phyloP scores from a whole-genome alignment of 2,329 filamentous ascomycete species.

The Sarocladium brachiariae region DNA sequence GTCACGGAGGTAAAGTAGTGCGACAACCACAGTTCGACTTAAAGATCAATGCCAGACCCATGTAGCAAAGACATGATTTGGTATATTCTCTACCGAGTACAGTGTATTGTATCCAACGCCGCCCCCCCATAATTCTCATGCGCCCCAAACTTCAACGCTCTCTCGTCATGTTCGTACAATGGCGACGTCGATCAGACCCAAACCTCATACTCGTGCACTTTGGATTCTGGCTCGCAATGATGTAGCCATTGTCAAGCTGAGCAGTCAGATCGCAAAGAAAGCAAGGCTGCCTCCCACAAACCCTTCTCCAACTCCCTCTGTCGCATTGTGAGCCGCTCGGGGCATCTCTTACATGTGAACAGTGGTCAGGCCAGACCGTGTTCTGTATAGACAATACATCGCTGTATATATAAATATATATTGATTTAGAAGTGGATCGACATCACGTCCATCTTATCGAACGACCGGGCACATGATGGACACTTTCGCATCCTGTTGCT shows the following conservation, averaged over 20 bases:
- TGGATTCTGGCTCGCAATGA: neutral
- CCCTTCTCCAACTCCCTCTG: neutral
- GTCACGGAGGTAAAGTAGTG: slow-evolving; percentile 40
- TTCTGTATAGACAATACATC: neutral
- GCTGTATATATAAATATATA: neutral
- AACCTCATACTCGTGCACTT: neutral
- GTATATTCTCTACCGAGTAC: too few relatives aligned
- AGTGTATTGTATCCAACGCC: slow-evolving; percentile 9
- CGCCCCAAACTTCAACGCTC: slow-evolving; percentile 6
- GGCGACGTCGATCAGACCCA: slow-evolving; percentile 6
- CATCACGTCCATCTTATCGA: slow-evolving; percentile 89
- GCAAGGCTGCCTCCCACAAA: neutral
- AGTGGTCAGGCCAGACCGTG: neutral
- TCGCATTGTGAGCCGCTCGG: neutral
- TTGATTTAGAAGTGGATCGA: slow-evolving; percentile 41
- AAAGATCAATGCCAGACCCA: neutral
- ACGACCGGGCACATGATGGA: slow-evolving; percentile 85
- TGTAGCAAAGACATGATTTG: slow-evolving; percentile 1
- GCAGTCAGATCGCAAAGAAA: neutral
- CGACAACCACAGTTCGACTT: neutral
- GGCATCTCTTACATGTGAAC: neutral
- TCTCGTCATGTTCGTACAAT: slow-evolving; percentile 8
- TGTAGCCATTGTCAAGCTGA: neutral
- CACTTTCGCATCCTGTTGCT: slow-evolving; percentile 90
- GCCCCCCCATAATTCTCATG: neutral